A percentile compares a stretch with the other conserved stretches of the same genome.
Evolutionary conservation across 2,329 filamentous ascomycete genomes (phyloP).

Genomic region (Byssoonygena ceratinophila): DNA sequence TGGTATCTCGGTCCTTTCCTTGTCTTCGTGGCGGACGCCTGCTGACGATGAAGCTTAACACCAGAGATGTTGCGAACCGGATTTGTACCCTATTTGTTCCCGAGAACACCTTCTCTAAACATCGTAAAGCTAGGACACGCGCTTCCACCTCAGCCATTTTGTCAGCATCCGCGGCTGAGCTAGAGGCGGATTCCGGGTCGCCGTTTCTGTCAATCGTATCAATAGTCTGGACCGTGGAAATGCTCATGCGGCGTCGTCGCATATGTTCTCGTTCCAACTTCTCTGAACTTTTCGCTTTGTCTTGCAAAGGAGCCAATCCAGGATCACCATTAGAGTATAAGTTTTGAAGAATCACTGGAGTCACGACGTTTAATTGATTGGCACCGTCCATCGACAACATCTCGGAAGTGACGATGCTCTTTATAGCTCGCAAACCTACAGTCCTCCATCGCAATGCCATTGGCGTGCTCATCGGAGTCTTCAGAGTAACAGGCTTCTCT

Average conservation of each 20-base stretch:
- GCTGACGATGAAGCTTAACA: constrained; percentile 60
- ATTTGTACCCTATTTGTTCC: constrained; percentile 70
- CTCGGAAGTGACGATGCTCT: constrained; percentile 68
- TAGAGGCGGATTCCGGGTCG: constrained; percentile 50
- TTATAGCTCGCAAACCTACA: constrained; percentile 65
- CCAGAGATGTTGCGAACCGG: constrained; percentile 59
- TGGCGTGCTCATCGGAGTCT: constrained; percentile 54
- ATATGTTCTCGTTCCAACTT: constrained; percentile 56
- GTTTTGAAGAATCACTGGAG: constrained; percentile 80
- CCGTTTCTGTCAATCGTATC: constrained; percentile 57
- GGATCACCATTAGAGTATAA: constrained; percentile 64
- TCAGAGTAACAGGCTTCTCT: constrained; percentile 35
- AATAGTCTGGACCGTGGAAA: constrained; percentile 63
- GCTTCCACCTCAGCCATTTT: constrained; percentile 82
- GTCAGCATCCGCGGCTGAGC: constrained; percentile 76
- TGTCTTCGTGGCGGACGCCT: constrained; percentile 47
- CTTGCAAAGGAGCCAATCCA: constrained; percentile 57
- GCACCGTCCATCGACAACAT: constrained; percentile 63
- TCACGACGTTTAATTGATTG: constrained; percentile 63
- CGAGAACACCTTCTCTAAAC: constrained; percentile 74
- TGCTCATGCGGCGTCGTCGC: constrained; percentile 60
- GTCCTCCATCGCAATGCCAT: constrained; percentile 69
- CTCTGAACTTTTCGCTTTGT: constrained; percentile 57
- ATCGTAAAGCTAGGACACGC: constrained; percentile 71
- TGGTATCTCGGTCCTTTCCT: constrained; percentile 34